These are phyloP conservation scores for Penstemon davidsonii DNA, from an alignment of 257 asterid species.

Conservation along the genomic window DNA sequence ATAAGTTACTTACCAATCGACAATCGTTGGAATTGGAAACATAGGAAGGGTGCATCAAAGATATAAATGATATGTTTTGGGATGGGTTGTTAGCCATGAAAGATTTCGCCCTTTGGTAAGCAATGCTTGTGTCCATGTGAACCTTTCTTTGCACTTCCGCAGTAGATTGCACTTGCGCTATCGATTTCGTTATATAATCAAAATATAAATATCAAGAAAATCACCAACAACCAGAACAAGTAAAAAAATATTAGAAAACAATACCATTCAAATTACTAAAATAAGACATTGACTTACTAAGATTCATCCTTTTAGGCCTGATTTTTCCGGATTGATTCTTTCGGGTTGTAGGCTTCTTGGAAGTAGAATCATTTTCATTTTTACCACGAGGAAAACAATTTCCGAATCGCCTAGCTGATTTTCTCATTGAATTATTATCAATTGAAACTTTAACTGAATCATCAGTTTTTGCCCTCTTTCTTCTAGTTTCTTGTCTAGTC, in stretches of 20 bases:
- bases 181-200: no score
- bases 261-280: neutral
- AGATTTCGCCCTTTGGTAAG: constrained; percentile 2
- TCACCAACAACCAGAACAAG: neutral
- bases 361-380: neutral
- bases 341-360: neutral
- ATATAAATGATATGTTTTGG: neutral
- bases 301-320: neutral
- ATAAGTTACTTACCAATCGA: neutral
- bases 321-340: neutral
- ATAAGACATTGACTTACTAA: neutral
- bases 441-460: neutral
- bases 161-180: neutral
- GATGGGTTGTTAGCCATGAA: constrained; percentile 1
- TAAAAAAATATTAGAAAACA: neutral
- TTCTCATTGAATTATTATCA: neutral
- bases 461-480: neutral
- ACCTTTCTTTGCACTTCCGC: neutral
- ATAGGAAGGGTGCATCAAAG: constrained; percentile 1
- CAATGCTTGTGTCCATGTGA: neutral
- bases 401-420: neutral
- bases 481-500: no score
- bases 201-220: neutral
- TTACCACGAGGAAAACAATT: neutral
- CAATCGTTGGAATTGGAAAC: neutral